A percentile compares a stretch with the other conserved stretches of the same genome.
Evolutionary conservation across 768 basidiomycete genomes (phyloP).

Genomic region (Lentinula boryana): DNA sequence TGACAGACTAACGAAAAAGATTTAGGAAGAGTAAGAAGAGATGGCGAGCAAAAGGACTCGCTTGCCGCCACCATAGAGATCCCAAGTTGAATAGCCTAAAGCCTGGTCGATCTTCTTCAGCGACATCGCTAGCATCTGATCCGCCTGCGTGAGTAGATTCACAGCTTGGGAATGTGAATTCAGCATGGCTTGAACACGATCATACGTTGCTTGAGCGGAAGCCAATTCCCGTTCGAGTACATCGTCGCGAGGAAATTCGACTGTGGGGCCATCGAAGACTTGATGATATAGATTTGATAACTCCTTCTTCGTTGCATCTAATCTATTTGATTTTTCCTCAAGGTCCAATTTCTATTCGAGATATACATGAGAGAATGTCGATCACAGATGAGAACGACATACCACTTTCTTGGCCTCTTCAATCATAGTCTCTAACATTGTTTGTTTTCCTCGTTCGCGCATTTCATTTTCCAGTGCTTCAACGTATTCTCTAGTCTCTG

Average conservation of each 20-base stretch:
- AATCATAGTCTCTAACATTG: slow-evolving; percentile 24
- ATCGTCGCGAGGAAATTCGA: slow-evolving; percentile 42
- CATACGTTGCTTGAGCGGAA: slow-evolving; percentile 24
- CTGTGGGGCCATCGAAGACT: slow-evolving; percentile 38
- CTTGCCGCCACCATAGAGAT: slow-evolving; percentile 37
- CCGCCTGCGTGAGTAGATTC: slow-evolving; percentile 31
- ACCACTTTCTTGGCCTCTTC: slow-evolving; percentile 31
- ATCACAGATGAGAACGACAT: slow-evolving; percentile 9
- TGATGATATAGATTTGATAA: slow-evolving; percentile 30
- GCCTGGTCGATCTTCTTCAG: slow-evolving; percentile 28
- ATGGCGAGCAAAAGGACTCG: slow-evolving; percentile 11
- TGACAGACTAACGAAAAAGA: slow-evolving; percentile 19
- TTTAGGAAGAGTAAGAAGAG: not conserved
- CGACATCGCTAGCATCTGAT: slow-evolving; percentile 26
- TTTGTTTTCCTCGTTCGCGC: slow-evolving; percentile 27
- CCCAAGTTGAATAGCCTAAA: slow-evolving; percentile 33
- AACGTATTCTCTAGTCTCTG: slow-evolving; percentile 32
- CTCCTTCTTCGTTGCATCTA: slow-evolving; percentile 27
- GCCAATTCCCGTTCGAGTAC: slow-evolving; percentile 31
- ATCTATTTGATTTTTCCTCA: slow-evolving; percentile 20
- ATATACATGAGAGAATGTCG: not conserved
- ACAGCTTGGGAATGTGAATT: slow-evolving; percentile 35
- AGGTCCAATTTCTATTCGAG: slow-evolving; percentile 26
- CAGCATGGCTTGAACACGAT: slow-evolving; percentile 27
- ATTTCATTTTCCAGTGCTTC: slow-evolving; percentile 38